A percentile compares a stretch with the other conserved stretches of the same genome.
Evolutionary conservation across 306 rosid species (phyloP).

Genomic region (Sindora glabra): DNA sequence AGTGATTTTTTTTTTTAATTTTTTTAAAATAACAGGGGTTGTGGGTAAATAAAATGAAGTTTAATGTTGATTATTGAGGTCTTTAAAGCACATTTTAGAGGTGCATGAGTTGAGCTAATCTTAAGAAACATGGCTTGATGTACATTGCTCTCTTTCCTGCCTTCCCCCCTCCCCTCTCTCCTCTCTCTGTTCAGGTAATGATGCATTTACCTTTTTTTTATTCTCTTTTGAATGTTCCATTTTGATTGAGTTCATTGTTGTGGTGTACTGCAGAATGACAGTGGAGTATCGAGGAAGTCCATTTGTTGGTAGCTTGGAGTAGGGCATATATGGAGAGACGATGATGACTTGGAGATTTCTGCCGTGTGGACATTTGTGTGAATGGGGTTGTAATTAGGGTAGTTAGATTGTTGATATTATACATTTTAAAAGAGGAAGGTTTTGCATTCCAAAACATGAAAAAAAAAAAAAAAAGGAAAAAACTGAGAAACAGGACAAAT

Average conservation of each 20-base stretch:
- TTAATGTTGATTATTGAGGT: background rate
- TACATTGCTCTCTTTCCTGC: background rate
- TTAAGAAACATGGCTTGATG: background rate
- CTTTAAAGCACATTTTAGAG: background rate
- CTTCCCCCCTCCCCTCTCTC: background rate
- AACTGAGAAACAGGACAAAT: background rate
- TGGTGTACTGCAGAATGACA: slow-evolving; percentile 22
- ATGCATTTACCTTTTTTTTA: too few species aligned
- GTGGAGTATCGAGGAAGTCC: background rate
- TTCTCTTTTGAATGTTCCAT: background rate
- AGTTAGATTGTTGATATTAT: slow-evolving; percentile 23
- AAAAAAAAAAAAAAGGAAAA: background rate
- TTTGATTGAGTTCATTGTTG: slow-evolving; percentile 11
- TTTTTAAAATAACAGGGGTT: background rate
- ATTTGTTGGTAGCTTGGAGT: slow-evolving; percentile 19
- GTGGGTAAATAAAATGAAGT: background rate
- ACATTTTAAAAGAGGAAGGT: slow-evolving; percentile 3
- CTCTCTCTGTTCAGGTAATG: background rate
- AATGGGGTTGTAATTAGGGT: slow-evolving; percentile 12
- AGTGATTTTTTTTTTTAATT: background rate
- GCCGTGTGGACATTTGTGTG: slow-evolving; percentile 11
- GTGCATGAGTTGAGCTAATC: background rate
- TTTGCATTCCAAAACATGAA: background rate
- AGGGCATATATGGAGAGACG: slow-evolving; percentile 7
- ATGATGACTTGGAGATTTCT: background rate